These are phyloP conservation scores for Linum trigynum DNA, from an alignment of 345 rosid species.

Conservation along the genomic window DNA sequence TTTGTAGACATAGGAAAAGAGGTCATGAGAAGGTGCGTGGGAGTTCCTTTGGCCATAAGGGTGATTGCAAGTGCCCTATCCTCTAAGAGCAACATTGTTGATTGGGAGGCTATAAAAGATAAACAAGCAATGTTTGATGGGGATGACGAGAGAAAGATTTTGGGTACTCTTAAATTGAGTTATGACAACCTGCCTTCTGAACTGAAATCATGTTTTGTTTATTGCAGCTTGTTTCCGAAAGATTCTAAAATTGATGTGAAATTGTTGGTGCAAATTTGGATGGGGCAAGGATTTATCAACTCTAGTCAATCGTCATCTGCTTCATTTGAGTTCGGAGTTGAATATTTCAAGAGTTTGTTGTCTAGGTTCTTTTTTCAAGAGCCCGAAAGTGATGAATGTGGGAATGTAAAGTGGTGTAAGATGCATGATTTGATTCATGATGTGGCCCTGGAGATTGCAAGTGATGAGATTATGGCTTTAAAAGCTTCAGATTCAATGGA, in stretches of 20 bases:
- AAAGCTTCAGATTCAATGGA: too few species aligned
- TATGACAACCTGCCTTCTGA: not conserved
- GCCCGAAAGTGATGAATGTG: not conserved
- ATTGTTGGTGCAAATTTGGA: not conserved
- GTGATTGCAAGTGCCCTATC: not conserved
- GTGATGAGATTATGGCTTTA: too few species aligned
- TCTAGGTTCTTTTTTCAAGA: not conserved
- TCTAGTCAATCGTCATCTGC: not conserved
- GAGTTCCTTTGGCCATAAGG: not conserved
- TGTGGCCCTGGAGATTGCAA: not conserved
- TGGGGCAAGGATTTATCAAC: not conserved
- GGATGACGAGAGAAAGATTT: not conserved
- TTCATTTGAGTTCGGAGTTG: not conserved
- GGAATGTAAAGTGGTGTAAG: slow-evolving; percentile 1
- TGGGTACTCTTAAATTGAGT: not conserved
- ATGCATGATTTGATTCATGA: slow-evolving; percentile 11
- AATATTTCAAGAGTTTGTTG: slow-evolving; percentile 3
- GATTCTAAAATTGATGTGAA: not conserved
- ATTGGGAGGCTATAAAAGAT: not conserved
- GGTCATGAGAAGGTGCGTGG: not conserved
- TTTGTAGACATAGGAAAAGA: not conserved
- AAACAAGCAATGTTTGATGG: not conserved
- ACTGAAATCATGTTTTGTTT: slow-evolving; percentile 8
- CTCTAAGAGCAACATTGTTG: not conserved
- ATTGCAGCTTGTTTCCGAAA: slow-evolving; percentile 7